Percentiles rank a stretch among this genome's conserved stretches.
These are phyloP conservation scores for Penicillium samsonianum DNA, from an alignment of 495 filamentous ascomycete species.

Conservation along the genomic window DNA sequence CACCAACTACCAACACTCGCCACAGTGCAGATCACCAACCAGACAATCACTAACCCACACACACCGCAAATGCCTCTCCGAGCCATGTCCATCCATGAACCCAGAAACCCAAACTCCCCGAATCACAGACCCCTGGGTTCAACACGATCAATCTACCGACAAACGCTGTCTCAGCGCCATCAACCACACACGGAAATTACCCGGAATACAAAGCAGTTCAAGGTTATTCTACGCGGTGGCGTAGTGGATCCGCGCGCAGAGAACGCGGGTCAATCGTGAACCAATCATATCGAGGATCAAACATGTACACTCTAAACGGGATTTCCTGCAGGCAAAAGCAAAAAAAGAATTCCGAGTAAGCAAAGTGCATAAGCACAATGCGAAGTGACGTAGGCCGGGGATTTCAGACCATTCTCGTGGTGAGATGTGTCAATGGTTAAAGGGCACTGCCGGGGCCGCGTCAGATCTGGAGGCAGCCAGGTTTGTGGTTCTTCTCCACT, in stretches of 20 bases:
- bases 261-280: neutral
- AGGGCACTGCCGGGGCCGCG: slow-evolving; percentile 17
- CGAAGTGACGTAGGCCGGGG: slow-evolving; percentile 2
- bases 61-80: neutral
- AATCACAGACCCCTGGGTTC: neutral
- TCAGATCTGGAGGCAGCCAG: slow-evolving; percentile 22
- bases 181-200: slow-evolving; percentile 2
- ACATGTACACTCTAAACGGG: neutral
- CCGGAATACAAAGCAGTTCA: neutral
- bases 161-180: neutral
- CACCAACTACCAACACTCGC: neutral
- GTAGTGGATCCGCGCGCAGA: slow-evolving; percentile 3
- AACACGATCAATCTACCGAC: neutral
- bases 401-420: neutral
- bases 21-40: slow-evolving; percentile 6
- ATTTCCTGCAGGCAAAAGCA: slow-evolving; percentile 6
- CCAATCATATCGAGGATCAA: slow-evolving; percentile 1
- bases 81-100: neutral
- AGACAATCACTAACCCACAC: slow-evolving; percentile 2
- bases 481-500: slow-evolving; percentile 19
- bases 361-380: neutral
- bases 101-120: neutral
- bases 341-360: neutral
- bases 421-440: neutral
- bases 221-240: slow-evolving; percentile 6